Evolutionary conservation across 2,329 filamentous ascomycete species (phyloP).

Genomic region (Thielaviopsis cerberus): DNA sequence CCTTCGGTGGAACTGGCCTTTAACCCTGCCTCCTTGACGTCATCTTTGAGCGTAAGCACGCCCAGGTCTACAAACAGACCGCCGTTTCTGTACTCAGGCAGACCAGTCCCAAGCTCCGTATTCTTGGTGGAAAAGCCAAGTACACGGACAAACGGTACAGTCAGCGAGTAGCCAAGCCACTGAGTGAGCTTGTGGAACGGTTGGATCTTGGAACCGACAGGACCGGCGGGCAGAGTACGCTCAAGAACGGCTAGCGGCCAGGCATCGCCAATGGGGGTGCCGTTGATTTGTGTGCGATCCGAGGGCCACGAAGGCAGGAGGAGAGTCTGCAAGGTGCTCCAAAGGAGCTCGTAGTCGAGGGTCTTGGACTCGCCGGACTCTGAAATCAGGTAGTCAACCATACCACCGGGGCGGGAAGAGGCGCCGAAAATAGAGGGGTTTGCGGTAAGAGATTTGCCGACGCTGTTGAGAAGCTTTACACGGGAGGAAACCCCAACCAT

Average conservation of each 20-base stretch:
- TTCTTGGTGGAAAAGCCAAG: constrained; percentile 34
- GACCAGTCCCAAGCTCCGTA: constrained; percentile 39
- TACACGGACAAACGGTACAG: constrained; percentile 41
- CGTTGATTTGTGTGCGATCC: constrained; percentile 30
- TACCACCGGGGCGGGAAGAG: constrained; percentile 26
- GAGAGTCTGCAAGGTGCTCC: constrained; percentile 25
- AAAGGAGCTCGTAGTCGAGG: constrained; percentile 23
- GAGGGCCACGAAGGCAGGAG: constrained; percentile 31
- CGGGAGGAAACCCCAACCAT: constrained; percentile 28
- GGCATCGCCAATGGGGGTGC: constrained; percentile 28
- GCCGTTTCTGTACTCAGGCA: constrained; percentile 57
- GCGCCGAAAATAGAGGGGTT: constrained; percentile 24
- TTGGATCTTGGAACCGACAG: constrained; percentile 20
- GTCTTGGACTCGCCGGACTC: constrained; percentile 15
- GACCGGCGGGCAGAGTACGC: constrained; percentile 1
- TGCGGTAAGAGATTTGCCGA: constrained; percentile 24
- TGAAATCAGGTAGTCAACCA: constrained; percentile 26
- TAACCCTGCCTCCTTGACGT: constrained; percentile 25
- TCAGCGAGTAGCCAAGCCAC: constrained; percentile 56
- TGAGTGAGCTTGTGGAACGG: constrained; percentile 48
- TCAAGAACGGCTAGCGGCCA: constrained; percentile 25
- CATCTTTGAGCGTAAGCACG: constrained; percentile 31
- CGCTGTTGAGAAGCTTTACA: constrained; percentile 22
- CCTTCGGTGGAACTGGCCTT: constrained; percentile 19
- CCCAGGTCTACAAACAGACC: constrained; percentile 46